A percentile compares a stretch with the other conserved stretches of the same genome.
These are phyloP conservation scores for Ustilaginoidea virens DNA, from an alignment of 2,329 filamentous ascomycete species.

Conservation along the genomic window DNA sequence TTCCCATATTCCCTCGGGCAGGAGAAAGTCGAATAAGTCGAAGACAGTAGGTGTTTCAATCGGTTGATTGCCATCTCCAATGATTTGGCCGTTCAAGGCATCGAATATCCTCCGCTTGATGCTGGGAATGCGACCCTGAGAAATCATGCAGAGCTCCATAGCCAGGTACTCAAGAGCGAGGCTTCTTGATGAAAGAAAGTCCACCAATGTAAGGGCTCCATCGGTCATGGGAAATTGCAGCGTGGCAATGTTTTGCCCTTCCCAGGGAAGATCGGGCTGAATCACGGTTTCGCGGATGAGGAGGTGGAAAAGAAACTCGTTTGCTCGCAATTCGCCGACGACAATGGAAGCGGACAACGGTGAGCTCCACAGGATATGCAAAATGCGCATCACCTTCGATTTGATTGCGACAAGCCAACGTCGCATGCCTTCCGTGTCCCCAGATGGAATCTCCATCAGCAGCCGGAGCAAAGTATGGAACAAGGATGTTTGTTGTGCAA, in stretches of 20 bases:
- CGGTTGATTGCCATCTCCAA: slow-evolving; percentile 48
- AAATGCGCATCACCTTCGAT: slow-evolving; percentile 52
- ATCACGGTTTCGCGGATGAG: slow-evolving; percentile 60
- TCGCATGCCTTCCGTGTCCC: slow-evolving; percentile 42
- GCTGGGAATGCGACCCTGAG: slow-evolving; percentile 53
- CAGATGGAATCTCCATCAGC: slow-evolving; percentile 52
- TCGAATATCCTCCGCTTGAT: slow-evolving; percentile 54
- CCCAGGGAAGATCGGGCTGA: slow-evolving; percentile 55
- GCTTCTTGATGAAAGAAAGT: slow-evolving; percentile 65
- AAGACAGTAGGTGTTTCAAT: slow-evolving; percentile 64
- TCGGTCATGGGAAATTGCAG: slow-evolving; percentile 54
- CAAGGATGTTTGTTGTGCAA: slow-evolving; percentile 57
- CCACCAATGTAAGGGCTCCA: slow-evolving; percentile 53
- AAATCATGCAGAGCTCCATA: slow-evolving; percentile 66
- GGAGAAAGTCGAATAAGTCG: slow-evolving; percentile 82
- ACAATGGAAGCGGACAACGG: slow-evolving; percentile 61
- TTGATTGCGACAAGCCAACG: slow-evolving; percentile 57
- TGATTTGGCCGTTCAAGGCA: slow-evolving; percentile 63
- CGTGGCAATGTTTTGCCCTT: slow-evolving; percentile 44
- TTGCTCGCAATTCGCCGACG: slow-evolving; percentile 63
- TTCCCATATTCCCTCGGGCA: slow-evolving; percentile 34
- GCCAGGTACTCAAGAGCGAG: slow-evolving; percentile 73
- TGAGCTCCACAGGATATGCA: slow-evolving; percentile 73
- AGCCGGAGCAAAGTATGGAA: slow-evolving; percentile 70
- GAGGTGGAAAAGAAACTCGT: slow-evolving; percentile 66